Evolutionary conservation across 257 asterid genomes (phyloP), one percentile per base, ranked within the genome.

Genomic region (Przewalskia tangutica): DNA sequence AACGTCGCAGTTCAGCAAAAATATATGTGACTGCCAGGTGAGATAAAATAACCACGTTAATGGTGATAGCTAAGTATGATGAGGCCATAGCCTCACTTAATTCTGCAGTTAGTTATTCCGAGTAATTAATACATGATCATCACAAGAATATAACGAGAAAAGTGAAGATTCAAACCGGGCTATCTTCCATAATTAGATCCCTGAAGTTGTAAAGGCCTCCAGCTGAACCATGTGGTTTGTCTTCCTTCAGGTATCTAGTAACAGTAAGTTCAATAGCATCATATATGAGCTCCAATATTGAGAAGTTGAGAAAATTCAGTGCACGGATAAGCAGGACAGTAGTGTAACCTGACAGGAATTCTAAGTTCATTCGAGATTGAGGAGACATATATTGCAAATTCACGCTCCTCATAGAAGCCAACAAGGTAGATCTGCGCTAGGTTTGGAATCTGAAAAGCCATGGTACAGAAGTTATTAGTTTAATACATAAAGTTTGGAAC

Each of bases 331-430:
- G 53, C 48, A 64, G 65, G 64, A 50, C 5, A 34, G n/a, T 53
- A 17, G 23, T 50, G 10, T 51, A 50, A 93, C 98, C 98, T 91
- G 58, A 95, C 93, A 80, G 98, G 97, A 81, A 95, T 94, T 84
- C 84, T 89, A 54, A 93, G 97, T 88, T 95, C 98, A 76, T 92
- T 92, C 46, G 98, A 84, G 46, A 81, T 91, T 16, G 98, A 95
- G 1, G 98, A 93, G 38, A 95, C 97, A 83, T 91, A 93, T 65
- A 95, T 75, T 0, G 98, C 94, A 83, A 95, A 95, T 83, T 95
- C 98, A 46, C 98, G 97, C 90, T 95, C 98, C 90, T 95, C 98
- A 32, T 95, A 95, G 88, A 95, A 93, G 64, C 98, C 98, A 85
- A 95, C 70, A 7, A 95, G 97, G 84, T 91, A 95, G 86, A 95